These are phyloP conservation scores for Leptosphaerulina australis DNA, from an alignment of 2,329 filamentous ascomycete genomes.

Conservation along the genomic window DNA sequence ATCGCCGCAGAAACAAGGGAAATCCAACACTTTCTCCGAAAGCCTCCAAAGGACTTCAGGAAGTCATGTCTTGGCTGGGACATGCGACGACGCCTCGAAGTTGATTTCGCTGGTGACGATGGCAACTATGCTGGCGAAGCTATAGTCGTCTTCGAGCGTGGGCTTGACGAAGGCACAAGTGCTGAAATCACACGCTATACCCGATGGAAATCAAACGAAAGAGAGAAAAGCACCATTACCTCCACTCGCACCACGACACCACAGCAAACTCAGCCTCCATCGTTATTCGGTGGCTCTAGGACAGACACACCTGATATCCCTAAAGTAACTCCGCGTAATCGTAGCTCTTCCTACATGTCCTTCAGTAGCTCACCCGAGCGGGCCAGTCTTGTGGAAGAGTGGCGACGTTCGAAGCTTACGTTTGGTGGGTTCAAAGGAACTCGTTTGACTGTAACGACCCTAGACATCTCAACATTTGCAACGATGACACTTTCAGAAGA, in stretches of 20 bases:
- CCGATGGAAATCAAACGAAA: slow-evolving; percentile 56
- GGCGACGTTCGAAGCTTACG: slow-evolving; percentile 66
- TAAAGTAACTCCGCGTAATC: slow-evolving; percentile 28
- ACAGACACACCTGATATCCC: slow-evolving; percentile 33
- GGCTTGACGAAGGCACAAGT: slow-evolving; percentile 64
- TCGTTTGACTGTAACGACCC: slow-evolving; percentile 70
- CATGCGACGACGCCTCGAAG: slow-evolving; percentile 82
- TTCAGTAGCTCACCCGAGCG: slow-evolving; percentile 48
- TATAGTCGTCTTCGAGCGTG: slow-evolving; percentile 75
- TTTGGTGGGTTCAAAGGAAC: slow-evolving; percentile 65
- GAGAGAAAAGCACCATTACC: slow-evolving; percentile 26
- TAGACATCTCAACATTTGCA: slow-evolving; percentile 78
- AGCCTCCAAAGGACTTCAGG: slow-evolving; percentile 78
- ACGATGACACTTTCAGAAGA: slow-evolving; percentile 77
- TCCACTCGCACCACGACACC: slow-evolving; percentile 27
- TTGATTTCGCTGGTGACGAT: slow-evolving; percentile 87
- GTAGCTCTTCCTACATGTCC: slow-evolving; percentile 44
- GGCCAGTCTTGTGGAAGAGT: slow-evolving; percentile 61
- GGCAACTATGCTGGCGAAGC: slow-evolving; percentile 76
- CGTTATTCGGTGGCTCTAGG: slow-evolving; percentile 59
- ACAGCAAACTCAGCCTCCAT: slow-evolving; percentile 38
- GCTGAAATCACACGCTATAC: slow-evolving; percentile 64
- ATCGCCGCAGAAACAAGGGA: slow-evolving; percentile 77
- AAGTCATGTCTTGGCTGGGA: slow-evolving; percentile 85
- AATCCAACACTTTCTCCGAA: slow-evolving; percentile 75